Percentiles rank a stretch among this genome's conserved stretches.
These are phyloP conservation scores for Exophiala xenobiotica DNA, from an alignment of 2,329 filamentous ascomycete species.

Conservation along the genomic window DNA sequence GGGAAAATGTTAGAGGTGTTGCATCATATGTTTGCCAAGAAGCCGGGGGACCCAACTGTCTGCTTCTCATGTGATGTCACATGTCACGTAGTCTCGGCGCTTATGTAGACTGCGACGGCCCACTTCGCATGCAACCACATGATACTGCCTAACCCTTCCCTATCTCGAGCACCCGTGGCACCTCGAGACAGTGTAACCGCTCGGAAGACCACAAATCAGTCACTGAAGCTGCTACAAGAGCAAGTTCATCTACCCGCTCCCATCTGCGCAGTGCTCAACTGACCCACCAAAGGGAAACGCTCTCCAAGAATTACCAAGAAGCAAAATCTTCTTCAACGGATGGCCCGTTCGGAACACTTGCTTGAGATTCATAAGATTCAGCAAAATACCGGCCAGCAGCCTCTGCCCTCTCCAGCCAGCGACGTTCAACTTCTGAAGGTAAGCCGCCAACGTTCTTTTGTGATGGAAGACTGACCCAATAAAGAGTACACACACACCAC, in stretches of 20 bases:
- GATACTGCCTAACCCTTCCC: background rate
- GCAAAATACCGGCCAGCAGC: background rate
- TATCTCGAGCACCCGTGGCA: background rate
- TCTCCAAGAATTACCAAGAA: background rate
- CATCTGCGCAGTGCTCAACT: background rate
- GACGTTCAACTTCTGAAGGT: background rate
- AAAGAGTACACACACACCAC: background rate
- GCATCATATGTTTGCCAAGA: background rate
- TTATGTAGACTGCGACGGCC: background rate
- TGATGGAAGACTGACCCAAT: constrained; percentile 1
- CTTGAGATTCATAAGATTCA: background rate
- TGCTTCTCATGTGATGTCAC: background rate
- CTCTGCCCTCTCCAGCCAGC: constrained; percentile 1
- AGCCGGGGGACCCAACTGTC: background rate
- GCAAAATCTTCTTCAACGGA: background rate
- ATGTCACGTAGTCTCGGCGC: background rate
- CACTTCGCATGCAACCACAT: background rate
- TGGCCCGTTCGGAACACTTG: background rate
- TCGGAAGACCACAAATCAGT: background rate
- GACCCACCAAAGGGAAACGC: constrained; percentile 2
- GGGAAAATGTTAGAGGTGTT: too few species aligned
- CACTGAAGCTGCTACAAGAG: background rate
- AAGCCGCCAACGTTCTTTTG: background rate
- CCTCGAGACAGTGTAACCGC: background rate
- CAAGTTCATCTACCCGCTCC: background rate